Base-by-base conservation (phyloP, 176 grass and related monocot genomes). In the Saccharum officinarum region DNA sequence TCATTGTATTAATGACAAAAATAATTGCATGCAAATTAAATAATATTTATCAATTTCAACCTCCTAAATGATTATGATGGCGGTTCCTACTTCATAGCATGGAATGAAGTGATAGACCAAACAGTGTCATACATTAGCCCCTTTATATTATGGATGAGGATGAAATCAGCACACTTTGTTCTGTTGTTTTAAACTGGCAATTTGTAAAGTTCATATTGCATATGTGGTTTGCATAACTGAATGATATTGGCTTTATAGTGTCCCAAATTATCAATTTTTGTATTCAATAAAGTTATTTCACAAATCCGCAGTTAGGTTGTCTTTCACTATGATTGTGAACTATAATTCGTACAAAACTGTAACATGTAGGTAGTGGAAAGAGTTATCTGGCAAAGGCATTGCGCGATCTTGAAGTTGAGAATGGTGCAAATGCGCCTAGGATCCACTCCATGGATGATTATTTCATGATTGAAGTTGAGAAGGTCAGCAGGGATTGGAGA, bases 381-480 rank as follows among this genome's bases (percentile, higher is more conserved):
- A 95, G 96, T 78, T 98, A 98, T 81, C 83, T 98, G 62, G 96
- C 93, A 22, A 98, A 95, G 68, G 89, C 80, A 79, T 90, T 98
- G 64, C 93, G 93, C 41, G 93, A 98, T 89, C 73, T 98, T 87
- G 96, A 98, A 87, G 87, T 98, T 80, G 86, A 94, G 77, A 94
- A 90, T 94, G 93, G 96, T 90, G 93, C 86, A 50, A 93, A 82
- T 95, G 89, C 86, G 31, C 96, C 96, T 63, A 95, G 93, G 85
- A 98, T 98, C 82, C 96, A 98, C 87, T 94, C 96, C 36, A 95
- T 98, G 89, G 96, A 98, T 79, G 96, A 98, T 65, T 98, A 98
- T 90, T 98, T 98, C 84, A 98, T 98, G 96, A 91, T 98, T 86
- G 96, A 98, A 93, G 96, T 98, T 71, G 96, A 98, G 89, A 95